Evolutionary conservation across 768 basidiomycete species (phyloP).

Genomic region (Rhodotorula paludigena): DNA sequence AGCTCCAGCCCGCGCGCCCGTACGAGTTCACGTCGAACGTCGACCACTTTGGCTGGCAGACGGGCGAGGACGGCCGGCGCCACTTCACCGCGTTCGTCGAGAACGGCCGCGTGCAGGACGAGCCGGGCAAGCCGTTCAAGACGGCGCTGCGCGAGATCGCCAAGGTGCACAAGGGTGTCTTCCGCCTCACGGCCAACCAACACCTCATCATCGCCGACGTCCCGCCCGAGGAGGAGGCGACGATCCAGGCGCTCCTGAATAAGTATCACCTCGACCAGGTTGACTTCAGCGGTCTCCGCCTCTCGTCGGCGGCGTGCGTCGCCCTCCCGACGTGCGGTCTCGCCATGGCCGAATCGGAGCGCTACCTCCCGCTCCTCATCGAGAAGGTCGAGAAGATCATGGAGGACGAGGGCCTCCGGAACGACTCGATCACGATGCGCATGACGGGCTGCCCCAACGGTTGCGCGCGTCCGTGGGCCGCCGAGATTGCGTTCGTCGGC

Average conservation of each 20-base stretch:
- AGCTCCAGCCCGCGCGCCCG: conserved; percentile 65
- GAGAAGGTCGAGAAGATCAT: conserved; percentile 93
- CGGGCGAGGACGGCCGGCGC: conserved; percentile 76
- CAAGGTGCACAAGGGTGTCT: conserved; percentile 84
- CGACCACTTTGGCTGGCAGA: conserved; percentile 91
- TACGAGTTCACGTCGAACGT: conserved; percentile 81
- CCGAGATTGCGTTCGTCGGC: conserved; percentile 88
- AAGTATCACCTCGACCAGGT: conserved; percentile 89
- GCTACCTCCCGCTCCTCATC: conserved; percentile 83
- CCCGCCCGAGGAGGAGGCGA: conserved; percentile 62
- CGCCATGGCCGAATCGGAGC: conserved; percentile 73
- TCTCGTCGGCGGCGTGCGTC: conserved; percentile 92
- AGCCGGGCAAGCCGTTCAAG: conserved; percentile 84
- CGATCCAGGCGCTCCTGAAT: conserved; percentile 70
- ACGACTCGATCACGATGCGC: conserved; percentile 95
- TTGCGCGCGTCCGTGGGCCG: conserved; percentile 59
- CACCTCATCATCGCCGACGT: conserved; percentile 85
- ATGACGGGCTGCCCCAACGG: conserved; percentile 82
- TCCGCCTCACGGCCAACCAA: conserved; percentile 92
- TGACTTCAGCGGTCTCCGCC: conserved; percentile 66
- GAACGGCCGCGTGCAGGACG: conserved; percentile 95
- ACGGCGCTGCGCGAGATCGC: conserved; percentile 87
- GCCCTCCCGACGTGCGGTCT: conserved; percentile 72
- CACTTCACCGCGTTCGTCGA: conserved; percentile 93
- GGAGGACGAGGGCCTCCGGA: conserved; percentile 84